These are phyloP conservation scores for Colletotrichum truncatum DNA, from an alignment of 2,329 filamentous ascomycete species.

Conservation along the genomic window DNA sequence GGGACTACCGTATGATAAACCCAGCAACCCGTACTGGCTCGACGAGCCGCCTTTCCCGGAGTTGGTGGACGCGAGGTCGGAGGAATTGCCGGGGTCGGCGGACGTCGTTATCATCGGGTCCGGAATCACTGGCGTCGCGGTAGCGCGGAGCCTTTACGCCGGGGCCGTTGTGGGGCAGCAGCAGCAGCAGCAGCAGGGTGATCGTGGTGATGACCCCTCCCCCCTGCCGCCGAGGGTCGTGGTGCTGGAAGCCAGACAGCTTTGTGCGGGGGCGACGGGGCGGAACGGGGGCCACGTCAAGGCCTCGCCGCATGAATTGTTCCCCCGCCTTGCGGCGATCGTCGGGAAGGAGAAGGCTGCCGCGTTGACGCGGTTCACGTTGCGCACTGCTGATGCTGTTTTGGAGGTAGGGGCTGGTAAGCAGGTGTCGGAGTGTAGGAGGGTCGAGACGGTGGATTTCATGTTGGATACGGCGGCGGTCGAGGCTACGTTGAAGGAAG, in stretches of 20 bases:
- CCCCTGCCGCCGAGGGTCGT: constrained; percentile 48
- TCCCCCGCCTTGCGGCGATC: constrained; percentile 40
- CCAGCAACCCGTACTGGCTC: constrained; percentile 57
- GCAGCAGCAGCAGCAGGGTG: neutral
- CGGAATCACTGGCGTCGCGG: constrained; percentile 59
- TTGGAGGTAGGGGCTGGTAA: constrained; percentile 48
- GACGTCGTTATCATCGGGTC: constrained; percentile 64
- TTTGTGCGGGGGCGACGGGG: constrained; percentile 62
- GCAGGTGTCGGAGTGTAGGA: constrained; percentile 48
- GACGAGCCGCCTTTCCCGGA: constrained; percentile 51
- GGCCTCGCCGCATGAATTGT: constrained; percentile 52
- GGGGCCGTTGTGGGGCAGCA: too few species aligned
- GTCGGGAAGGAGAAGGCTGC: constrained; percentile 48
- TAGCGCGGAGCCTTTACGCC: constrained; percentile 41
- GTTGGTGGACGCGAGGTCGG: constrained; percentile 45
- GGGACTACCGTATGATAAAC: constrained; percentile 50
- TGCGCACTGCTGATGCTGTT: constrained; percentile 50
- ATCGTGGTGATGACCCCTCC: too few species aligned
- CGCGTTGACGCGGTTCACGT: constrained; percentile 52
- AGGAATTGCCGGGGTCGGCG: constrained; percentile 45
- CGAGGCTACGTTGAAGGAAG: constrained; percentile 39
- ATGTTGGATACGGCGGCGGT: constrained; percentile 49
- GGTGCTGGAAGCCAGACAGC: constrained; percentile 59
- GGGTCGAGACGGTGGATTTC: constrained; percentile 58
- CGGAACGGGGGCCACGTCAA: constrained; percentile 64